Base-by-base conservation (phyloP, 352 stramenopile genomes). In the Globisporangium okanoganense region DNA sequence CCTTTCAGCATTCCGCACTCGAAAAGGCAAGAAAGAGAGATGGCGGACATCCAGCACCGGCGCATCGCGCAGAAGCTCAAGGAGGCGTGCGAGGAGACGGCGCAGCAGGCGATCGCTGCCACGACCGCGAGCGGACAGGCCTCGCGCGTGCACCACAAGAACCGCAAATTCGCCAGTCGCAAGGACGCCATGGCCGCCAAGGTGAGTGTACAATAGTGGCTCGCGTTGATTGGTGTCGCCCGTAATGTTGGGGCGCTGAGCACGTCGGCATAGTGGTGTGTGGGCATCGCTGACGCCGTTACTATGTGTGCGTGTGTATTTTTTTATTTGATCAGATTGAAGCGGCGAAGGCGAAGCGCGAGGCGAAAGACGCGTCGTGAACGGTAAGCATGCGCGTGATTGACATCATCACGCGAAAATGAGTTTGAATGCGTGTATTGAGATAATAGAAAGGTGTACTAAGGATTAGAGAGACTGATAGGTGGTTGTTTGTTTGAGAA, bases 161-260 rank as follows among this genome's bases (percentile, higher is more conserved):
- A 92, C 60, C 74, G 78, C 70, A 92, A 94, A 60, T 94, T 92
- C 59, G 73, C 72, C 35, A 92, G 78, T 48, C 76, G 79, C 27
- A 91, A 90, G 71, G 82, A 94, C 45, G 85, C 84, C 52, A 90
- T 86, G 83, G 81, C 72, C 47, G 83, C 83, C 67, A 93, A 91
- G 73, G 80, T 79, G 57, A 45, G 64, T 22, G 60, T n/a, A n/a
- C n/a, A n/a, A n/a, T n/a, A n/a, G n/a, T n/a, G n/a, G n/a, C n/a
- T n/a, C n/a, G n/a, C n/a, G n/a, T n/a, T n/a, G n/a, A n/a, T n/a
- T n/a, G n/a, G n/a, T n/a, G n/a, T n/a, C n/a, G n/a, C n/a, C n/a
- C n/a, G n/a, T n/a, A n/a, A n/a, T n/a, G n/a, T n/a, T n/a, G n/a
- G n/a, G n/a, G n/a, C n/a, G n/a, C n/a, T n/a, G n/a, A n/a, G n/a